Percentiles rank a stretch among this genome's conserved stretches.
Conservation (phyloP, 805 yeast genomes). For the Barnettozyma wickerhamii region DNA sequence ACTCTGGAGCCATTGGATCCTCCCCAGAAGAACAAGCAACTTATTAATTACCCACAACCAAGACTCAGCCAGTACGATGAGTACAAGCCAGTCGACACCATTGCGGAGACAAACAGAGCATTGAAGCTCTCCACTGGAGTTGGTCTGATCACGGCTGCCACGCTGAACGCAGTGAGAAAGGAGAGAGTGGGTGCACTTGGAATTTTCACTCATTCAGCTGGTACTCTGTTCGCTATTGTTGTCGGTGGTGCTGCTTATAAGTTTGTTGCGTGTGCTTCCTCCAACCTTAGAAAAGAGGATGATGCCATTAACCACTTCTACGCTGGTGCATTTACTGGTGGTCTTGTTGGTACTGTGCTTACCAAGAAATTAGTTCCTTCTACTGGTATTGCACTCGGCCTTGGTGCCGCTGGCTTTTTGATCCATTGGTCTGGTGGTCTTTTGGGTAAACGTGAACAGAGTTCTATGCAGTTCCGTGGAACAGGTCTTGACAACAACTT, state of each 20-base stretch:
- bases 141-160: slow-evolving; percentile 47
- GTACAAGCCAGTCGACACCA: slow-evolving; percentile 54
- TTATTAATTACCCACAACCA: slow-evolving; percentile 21
- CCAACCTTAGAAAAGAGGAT: slow-evolving; percentile 59
- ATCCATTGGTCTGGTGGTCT: slow-evolving; percentile 47
- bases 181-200: slow-evolving; percentile 37
- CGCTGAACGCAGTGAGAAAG: slow-evolving; percentile 39
- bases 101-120: slow-evolving; percentile 43
- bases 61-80: slow-evolving; percentile 33
- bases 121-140: slow-evolving; percentile 40
- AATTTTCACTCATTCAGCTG: slow-evolving; percentile 22
- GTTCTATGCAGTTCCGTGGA: slow-evolving; percentile 26
- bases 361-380: slow-evolving; percentile 34
- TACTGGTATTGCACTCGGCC: slow-evolving; percentile 42
- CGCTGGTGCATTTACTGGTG: slow-evolving; percentile 46
- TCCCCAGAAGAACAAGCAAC: slow-evolving; percentile 5
- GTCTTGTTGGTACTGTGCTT: slow-evolving; percentile 32
- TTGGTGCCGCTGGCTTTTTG: slow-evolving; percentile 41
- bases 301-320: slow-evolving; percentile 56
- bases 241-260: slow-evolving; percentile 47
- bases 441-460: slow-evolving; percentile 34
- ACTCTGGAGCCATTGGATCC: slow-evolving; percentile 4
- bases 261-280: slow-evolving; percentile 38
- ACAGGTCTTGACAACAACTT: slow-evolving; percentile 27
- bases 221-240: slow-evolving; percentile 38